Evolutionary conservation across 2,329 filamentous ascomycete genomes (phyloP).

Genomic region (Curvularia verruculosa): DNA sequence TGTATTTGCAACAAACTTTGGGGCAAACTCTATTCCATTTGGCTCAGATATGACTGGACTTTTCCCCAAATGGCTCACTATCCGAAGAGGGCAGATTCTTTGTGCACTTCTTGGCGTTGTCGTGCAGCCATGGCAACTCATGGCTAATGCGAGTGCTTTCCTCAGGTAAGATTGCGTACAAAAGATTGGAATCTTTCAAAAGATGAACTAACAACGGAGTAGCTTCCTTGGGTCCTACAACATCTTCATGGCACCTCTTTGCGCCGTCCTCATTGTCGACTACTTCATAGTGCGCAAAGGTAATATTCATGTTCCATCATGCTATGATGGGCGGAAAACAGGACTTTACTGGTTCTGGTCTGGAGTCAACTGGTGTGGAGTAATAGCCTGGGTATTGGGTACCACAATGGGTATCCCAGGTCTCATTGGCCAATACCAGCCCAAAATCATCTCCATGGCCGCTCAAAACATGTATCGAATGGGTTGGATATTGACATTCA

Average conservation of each 20-base stretch:
- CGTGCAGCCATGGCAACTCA: slow-evolving; percentile 53
- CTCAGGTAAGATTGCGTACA: slow-evolving; percentile 25
- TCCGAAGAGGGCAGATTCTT: slow-evolving; percentile 52
- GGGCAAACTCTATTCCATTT: slow-evolving; percentile 51
- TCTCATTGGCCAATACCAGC: slow-evolving; percentile 39
- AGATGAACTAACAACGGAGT: slow-evolving; percentile 4
- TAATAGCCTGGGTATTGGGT: slow-evolving; percentile 37
- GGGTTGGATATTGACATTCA: slow-evolving; percentile 44
- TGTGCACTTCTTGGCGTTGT: slow-evolving; percentile 48
- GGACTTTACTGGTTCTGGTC: slow-evolving; percentile 40
- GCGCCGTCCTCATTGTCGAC: slow-evolving; percentile 48
- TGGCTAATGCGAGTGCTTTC: slow-evolving; percentile 50
- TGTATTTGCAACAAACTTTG: slow-evolving; percentile 54
- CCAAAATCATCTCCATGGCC: slow-evolving; percentile 40
- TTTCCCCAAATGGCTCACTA: slow-evolving; percentile 53
- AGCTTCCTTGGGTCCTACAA: slow-evolving; percentile 53
- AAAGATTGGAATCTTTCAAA: neutral
- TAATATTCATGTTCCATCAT: slow-evolving; percentile 50
- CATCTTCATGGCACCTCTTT: slow-evolving; percentile 52
- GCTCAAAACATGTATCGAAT: slow-evolving; percentile 47
- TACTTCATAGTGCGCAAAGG: slow-evolving; percentile 51
- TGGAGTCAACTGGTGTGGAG: slow-evolving; percentile 45
- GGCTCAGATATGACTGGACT: slow-evolving; percentile 53
- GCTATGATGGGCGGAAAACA: slow-evolving; percentile 38
- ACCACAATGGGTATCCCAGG: slow-evolving; percentile 46